Base-by-base conservation (phyloP, 2,329 filamentous ascomycete genomes). In the Verticillium dahliae region DNA sequence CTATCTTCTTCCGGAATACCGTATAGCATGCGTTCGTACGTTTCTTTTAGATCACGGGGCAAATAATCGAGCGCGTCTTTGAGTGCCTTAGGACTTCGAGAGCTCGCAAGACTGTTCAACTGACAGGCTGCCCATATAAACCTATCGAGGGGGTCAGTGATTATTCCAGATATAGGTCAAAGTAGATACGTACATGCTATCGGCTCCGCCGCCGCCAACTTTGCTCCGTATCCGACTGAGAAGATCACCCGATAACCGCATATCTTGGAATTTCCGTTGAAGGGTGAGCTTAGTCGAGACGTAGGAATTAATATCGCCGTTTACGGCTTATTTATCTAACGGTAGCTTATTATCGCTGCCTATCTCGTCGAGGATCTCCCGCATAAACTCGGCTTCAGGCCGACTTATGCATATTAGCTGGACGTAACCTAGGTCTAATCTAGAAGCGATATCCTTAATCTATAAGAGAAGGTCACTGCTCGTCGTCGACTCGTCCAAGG, bases 1-100 rank as follows among this genome's bases (percentile, higher is more conserved):
- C 66, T 64, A 10, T 57, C 37, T 10, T 57, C 58, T 33, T 22
- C 10, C 1, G 66, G 64, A 22, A 68, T 67, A 13, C 18, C 60
- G 55, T 66, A 18, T 3, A 58, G 18, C 6, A 61, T 57, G 2
- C 58, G 41, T 15, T 58, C 9, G 4, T 62, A 62, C 1, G 59
- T 60, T 7, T 62, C 61, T 6, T 33, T 14, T 1, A 62, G 59
- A 35, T 50, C 15, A 2, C 18, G 10, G 2, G 61, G 61, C 1
- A 62, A 14, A 6, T 7, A 0, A 6, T 15, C 6, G 7, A 62
- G 56, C 2, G 45, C 18, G 15, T 14, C 1, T 27, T 31, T 9
- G 4, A 62, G 31, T 1, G 18, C 54, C 1, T 31, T 39, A 2
- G 15, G 39, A 11, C 15, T 50, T n/a, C 14, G n/a, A 34, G 55